Conservation (phyloP, 73 alveolate genomes). For the Symbiodinium pilosum region DNA sequence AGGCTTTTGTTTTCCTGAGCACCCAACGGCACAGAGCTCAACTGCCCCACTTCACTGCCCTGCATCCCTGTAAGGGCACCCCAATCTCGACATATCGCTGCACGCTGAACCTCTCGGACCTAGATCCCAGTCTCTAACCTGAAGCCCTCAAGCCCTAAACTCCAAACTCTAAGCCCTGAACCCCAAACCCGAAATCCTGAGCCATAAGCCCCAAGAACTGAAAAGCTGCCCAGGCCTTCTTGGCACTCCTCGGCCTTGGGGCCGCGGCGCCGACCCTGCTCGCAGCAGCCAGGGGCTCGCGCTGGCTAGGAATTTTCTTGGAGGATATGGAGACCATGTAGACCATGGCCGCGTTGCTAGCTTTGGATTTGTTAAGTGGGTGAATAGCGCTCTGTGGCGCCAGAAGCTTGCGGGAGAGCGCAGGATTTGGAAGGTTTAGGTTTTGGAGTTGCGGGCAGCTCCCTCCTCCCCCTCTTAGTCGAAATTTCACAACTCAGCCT, state of each 20-base stretch:
- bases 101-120: not conserved
- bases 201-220: no score
- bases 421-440: no score
- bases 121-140: not conserved
- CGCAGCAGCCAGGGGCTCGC: not conserved
- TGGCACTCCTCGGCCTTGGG: constrained; percentile 16
- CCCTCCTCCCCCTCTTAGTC: no score
- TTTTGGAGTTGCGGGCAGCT: no score
- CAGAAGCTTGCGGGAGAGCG: no score
- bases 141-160: not conserved
- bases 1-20: not conserved
- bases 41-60: not conserved
- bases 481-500: no score
- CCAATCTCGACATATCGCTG: not conserved
- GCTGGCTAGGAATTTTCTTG: not conserved
- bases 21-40: not conserved
- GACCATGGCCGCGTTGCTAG: no score
- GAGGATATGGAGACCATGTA: not conserved
- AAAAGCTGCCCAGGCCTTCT: not conserved
- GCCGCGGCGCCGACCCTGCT: constrained; percentile 51
- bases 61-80: not conserved
- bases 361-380: no score
- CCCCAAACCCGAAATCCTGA: not conserved
- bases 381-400: no score
- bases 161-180: not conserved